Evolutionary conservation across 1,284 basidiomycete species (phyloP), one percentile per base, ranked within the genome.

Genomic region (Ustilago hordei): DNA sequence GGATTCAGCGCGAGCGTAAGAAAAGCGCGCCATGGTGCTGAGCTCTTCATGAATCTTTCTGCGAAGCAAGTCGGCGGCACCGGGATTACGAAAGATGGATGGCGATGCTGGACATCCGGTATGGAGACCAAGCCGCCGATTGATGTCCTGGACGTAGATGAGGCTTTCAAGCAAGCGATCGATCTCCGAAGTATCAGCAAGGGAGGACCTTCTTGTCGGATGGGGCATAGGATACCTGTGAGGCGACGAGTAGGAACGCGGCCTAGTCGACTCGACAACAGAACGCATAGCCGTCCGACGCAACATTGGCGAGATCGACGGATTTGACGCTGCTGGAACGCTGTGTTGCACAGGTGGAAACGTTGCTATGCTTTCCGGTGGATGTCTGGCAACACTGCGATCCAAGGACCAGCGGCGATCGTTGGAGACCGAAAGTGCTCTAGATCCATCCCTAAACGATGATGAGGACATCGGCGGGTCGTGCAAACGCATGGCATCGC

Each of bases 131-230:
- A 75, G 62, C 17, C 75, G 70, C 9, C 71, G 62, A 28, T 74
- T 78, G 60, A 71, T 66, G 39, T 78, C 71, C 34, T 74, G 70
- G 7, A 74, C 64, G 23, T 75, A 63, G 34, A 66, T 64, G 8
- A 78, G 68, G 12, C 56, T 48, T 8, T 74, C 71, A 36, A 78
- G 60, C 9, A 74, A 59, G 4, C 62, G 60, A 38, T 74, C 75
- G 3, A 74, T 36, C 11, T 77, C 64, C 6, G 62, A 59, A n/a
- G 55, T 12, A 17, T 64, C 65, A 50, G 62, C 60, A n/a, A 73
- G 54, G 4, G 65, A 68, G 1, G 70, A 55, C 28, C 70, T 45
- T 23, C 65, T 54, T 15, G 58, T 9, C 19, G 43, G 55, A 45
- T 53, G 54, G 34, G 52, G 60, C 50, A 61, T 8, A 17, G 45